Evolutionary conservation across 2,329 filamentous ascomycete species (phyloP).

Genomic region (Nemania sp.): DNA sequence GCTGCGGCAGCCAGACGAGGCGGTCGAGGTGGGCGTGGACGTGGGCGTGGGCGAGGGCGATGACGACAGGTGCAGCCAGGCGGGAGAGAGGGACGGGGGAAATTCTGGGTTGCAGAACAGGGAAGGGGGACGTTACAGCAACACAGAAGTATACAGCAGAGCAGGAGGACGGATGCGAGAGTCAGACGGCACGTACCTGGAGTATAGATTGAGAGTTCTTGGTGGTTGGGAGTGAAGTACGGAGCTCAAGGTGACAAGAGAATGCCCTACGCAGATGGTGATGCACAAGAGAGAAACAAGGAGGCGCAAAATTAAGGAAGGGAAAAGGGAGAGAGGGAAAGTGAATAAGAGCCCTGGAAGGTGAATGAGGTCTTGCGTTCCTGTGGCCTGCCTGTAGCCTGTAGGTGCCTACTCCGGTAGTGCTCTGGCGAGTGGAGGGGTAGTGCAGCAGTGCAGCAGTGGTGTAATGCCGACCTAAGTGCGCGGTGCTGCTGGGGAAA

Average conservation of each 20-base stretch:
- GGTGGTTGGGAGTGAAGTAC: conserved; percentile 19
- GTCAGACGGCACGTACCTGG: conserved; percentile 24
- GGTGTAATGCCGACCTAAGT: too few relatives aligned
- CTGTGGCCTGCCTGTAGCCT: conserved; percentile 35
- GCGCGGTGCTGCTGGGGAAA: conserved; percentile 3
- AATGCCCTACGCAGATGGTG: conserved; percentile 43
- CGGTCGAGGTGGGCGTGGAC: conserved; percentile 47
- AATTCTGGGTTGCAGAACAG: conserved; percentile 48
- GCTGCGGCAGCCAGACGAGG: conserved; percentile 37
- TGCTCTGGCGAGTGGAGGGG: conserved; percentile 8
- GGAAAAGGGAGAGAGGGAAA: conserved; percentile 35
- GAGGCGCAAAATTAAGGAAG: conserved; percentile 43
- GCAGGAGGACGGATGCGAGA: background rate
- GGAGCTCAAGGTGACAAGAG: conserved; percentile 34
- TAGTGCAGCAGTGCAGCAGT: background rate
- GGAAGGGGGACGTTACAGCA: conserved; percentile 33
- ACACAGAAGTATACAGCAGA: background rate
- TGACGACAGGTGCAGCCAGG: conserved; percentile 50
- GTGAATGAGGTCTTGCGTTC: conserved; percentile 41
- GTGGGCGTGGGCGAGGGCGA: conserved; percentile 50
- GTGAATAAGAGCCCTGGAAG: conserved; percentile 24
- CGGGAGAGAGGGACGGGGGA: conserved; percentile 41
- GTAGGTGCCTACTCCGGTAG: conserved; percentile 15
- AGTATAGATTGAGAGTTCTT: conserved; percentile 2
- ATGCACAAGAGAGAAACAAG: conserved; percentile 45